Conservation (phyloP, 352 stramenopile genomes). For the Lagenidium giganteum region DNA sequence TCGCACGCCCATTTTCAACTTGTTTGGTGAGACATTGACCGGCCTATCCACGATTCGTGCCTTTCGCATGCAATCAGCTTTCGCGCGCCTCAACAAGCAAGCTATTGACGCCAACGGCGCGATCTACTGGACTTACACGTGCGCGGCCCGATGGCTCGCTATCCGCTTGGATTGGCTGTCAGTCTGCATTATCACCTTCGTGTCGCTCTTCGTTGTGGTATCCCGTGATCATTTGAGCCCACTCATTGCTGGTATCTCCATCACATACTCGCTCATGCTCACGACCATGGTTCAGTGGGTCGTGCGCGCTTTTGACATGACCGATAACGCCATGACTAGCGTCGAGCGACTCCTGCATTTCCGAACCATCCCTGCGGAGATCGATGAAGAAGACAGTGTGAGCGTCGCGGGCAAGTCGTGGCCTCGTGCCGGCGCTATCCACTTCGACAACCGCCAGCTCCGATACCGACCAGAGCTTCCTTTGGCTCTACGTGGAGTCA, state of each 20-base stretch:
- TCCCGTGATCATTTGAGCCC: conserved; percentile 11
- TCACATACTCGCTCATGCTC: conserved; percentile 86
- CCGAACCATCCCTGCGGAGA: too few relatives aligned
- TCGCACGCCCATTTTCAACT: conserved; percentile 83
- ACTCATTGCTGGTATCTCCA: conserved; percentile 63
- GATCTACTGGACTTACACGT: conserved; percentile 28
- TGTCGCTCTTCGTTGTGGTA: conserved; percentile 19
- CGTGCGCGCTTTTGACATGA: conserved; percentile 81
- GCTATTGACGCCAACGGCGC: conserved; percentile 32
- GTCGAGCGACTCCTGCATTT: conserved; percentile 66
- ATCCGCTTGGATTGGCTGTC: conserved; percentile 39
- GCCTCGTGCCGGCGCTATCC: conserved; percentile 28
- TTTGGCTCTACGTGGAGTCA: conserved; percentile 29
- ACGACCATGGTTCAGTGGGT: conserved; percentile 89
- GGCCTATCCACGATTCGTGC: conserved; percentile 89
- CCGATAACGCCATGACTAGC: conserved; percentile 91
- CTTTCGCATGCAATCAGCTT: conserved; percentile 22
- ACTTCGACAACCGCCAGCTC: conserved; percentile 34
- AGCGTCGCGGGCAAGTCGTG: conserved; percentile 51
- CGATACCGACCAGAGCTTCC: conserved; percentile 39
- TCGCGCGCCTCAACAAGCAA: conserved; percentile 12
- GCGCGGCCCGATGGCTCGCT: conserved; percentile 26
- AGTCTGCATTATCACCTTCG: conserved; percentile 18
- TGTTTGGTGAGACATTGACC: conserved; percentile 88
- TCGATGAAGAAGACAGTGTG: conserved; percentile 58